phyloP scores from a whole-genome alignment of 78 protist species.

The Dictyostelium purpureum region DNA sequence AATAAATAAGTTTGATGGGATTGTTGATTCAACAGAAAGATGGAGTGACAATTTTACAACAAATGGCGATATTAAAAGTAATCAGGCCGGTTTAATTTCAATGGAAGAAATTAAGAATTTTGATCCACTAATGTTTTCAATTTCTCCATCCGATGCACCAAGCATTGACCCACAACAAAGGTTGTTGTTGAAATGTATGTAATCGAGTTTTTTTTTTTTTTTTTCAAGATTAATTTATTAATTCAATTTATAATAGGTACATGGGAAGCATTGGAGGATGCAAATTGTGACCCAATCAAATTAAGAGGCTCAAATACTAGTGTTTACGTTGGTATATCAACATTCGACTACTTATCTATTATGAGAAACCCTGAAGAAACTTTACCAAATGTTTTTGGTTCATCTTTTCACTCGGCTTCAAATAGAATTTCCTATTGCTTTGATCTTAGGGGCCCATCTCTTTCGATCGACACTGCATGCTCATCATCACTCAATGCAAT shows the following conservation, averaged over 20 bases:
- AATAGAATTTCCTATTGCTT: constrained; percentile 33
- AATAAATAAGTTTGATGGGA: not conserved
- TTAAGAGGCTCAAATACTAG: constrained; percentile 39
- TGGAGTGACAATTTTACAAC: not conserved
- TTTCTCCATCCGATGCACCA: not conserved
- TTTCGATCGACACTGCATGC: constrained; percentile 54
- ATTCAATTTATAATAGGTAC: too few relatives aligned
- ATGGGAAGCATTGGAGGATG: too few relatives aligned
- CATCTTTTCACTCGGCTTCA: not conserved
- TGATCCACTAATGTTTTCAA: constrained; percentile 20
- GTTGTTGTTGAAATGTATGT: not conserved
- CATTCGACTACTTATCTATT: not conserved
- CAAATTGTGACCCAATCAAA: not conserved
- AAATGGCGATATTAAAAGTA: not conserved
- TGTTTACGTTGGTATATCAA: constrained; percentile 16
- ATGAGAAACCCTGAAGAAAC: not conserved
- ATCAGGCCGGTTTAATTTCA: constrained; percentile 23
- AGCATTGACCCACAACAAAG: constrained; percentile 35
- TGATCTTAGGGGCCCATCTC: constrained; percentile 58
- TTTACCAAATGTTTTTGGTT: not conserved
- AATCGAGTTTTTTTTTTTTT: too few relatives aligned
- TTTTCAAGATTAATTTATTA: too few relatives aligned
- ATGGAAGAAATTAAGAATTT: constrained; percentile 3
- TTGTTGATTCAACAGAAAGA: not conserved
- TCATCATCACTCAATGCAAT: constrained; percentile 26